Evolutionary conservation across 352 stramenopile species (phyloP).

Genomic region (Phytophthora sp.): DNA sequence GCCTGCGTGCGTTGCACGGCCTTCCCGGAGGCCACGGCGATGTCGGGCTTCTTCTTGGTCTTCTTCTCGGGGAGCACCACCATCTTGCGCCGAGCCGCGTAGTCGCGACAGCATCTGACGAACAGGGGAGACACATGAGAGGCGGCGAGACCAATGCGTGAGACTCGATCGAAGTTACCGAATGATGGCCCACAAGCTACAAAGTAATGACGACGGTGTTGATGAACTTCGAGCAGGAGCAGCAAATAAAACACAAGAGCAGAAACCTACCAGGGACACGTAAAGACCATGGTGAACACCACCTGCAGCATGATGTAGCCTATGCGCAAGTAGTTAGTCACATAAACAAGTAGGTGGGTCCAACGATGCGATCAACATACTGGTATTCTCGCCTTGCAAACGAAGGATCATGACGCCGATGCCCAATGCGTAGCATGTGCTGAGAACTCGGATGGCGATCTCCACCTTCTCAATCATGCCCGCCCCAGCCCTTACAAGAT

Average conservation of each 20-base stretch:
- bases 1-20: constrained; percentile 70
- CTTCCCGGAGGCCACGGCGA: constrained; percentile 68
- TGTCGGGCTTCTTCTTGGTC: constrained; percentile 80
- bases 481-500: too few relatives aligned
- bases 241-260: not conserved
- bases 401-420: constrained; percentile 63
- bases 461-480: constrained; percentile 71
- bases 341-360: not conserved
- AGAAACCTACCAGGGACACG: constrained; percentile 67
- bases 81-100: constrained; percentile 52
- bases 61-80: constrained; percentile 73
- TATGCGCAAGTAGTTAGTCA: constrained; percentile 21
- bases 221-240: not conserved
- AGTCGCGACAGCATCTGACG: constrained; percentile 58
- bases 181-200: constrained; percentile 81
- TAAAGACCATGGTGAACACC: constrained; percentile 86
- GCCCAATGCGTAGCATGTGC: constrained; percentile 54
- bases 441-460: constrained; percentile 68
- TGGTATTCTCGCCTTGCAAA: constrained; percentile 63
- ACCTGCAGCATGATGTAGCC: constrained; percentile 80
- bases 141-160: not conserved
- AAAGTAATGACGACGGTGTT: not conserved
- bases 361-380: constrained; percentile 27
- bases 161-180: constrained; percentile 34
- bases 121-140: constrained; percentile 4